phyloP scores from a whole-genome alignment of 768 basidiomycete genomes.

The Boletus reticulatus region DNA sequence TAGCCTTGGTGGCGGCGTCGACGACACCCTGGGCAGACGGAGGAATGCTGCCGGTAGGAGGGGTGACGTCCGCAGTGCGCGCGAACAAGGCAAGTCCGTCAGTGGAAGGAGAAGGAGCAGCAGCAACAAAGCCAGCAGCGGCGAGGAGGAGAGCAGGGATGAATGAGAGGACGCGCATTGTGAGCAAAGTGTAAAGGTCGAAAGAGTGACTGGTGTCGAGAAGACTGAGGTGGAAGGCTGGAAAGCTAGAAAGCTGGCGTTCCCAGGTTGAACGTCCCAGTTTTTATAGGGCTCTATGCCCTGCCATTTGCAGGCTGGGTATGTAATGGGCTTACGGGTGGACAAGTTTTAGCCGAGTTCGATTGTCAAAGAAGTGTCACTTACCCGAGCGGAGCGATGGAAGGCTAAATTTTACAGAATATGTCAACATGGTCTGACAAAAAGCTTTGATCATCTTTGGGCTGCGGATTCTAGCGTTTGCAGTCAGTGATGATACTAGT shows the following conservation, averaged over 20 bases:
- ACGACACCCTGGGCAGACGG: not conserved
- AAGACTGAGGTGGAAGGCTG: not conserved
- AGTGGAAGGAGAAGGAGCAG: constrained; percentile 2
- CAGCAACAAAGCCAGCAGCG: constrained; percentile 16
- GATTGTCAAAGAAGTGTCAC: too few species aligned
- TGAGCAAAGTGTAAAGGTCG: constrained; percentile 5
- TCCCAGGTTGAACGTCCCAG: not conserved
- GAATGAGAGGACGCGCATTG: constrained; percentile 27
- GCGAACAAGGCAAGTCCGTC: not conserved
- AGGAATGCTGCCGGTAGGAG: too few species aligned
- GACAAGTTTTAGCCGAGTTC: too few species aligned
- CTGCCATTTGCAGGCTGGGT: too few species aligned
- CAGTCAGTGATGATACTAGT: too few species aligned
- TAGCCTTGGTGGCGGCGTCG: not conserved
- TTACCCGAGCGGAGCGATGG: too few species aligned
- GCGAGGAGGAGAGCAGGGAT: constrained; percentile 18
- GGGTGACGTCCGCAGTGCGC: too few species aligned
- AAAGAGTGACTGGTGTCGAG: constrained; percentile 10
- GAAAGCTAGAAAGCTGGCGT: not conserved
- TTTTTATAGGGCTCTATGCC: constrained; percentile 3
- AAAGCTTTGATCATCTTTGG: too few species aligned
- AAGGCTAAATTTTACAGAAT: too few species aligned
- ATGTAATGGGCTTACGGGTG: too few species aligned
- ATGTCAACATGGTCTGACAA: too few species aligned
- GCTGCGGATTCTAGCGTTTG: too few species aligned